Percentiles rank a stretch among this genome's conserved stretches.
Evolutionary conservation across 1,284 basidiomycete genomes (phyloP).

Genomic region (Ganoderma leucocontextum): DNA sequence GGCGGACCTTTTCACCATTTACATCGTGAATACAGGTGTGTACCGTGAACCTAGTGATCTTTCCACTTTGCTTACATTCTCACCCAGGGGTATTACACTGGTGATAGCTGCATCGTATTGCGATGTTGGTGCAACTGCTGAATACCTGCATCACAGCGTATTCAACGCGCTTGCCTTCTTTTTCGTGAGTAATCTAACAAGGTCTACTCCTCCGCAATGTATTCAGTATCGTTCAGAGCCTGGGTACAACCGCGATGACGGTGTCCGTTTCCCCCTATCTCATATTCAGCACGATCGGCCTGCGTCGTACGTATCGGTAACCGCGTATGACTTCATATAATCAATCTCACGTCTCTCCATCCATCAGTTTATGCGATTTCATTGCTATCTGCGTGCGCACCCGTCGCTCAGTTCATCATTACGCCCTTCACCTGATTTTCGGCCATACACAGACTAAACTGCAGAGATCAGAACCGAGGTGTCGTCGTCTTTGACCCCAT

Average conservation of each 20-base stretch:
- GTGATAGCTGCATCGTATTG: background rate
- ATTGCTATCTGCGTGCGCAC: background rate
- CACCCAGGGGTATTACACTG: background rate
- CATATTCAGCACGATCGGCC: background rate
- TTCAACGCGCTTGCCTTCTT: slow-evolving; percentile 1
- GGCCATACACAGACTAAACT: background rate
- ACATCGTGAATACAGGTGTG: slow-evolving; percentile 9
- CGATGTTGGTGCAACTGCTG: background rate
- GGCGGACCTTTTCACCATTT: background rate
- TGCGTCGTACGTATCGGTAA: background rate
- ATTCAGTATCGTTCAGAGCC: background rate
- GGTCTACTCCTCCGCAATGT: background rate
- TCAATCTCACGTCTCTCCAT: background rate
- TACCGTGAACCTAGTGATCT: background rate
- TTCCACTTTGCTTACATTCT: background rate
- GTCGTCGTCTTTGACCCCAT: background rate
- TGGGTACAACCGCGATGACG: background rate
- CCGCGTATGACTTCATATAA: background rate
- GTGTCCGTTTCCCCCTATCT: background rate
- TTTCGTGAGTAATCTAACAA: background rate
- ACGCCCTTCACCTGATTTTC: background rate
- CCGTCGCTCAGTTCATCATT: background rate
- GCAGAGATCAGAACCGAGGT: background rate
- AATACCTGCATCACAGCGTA: background rate
- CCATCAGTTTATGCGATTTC: slow-evolving; percentile 1